Base-by-base conservation (phyloP, 441 rosid genomes). In the Daphne laureola region DNA sequence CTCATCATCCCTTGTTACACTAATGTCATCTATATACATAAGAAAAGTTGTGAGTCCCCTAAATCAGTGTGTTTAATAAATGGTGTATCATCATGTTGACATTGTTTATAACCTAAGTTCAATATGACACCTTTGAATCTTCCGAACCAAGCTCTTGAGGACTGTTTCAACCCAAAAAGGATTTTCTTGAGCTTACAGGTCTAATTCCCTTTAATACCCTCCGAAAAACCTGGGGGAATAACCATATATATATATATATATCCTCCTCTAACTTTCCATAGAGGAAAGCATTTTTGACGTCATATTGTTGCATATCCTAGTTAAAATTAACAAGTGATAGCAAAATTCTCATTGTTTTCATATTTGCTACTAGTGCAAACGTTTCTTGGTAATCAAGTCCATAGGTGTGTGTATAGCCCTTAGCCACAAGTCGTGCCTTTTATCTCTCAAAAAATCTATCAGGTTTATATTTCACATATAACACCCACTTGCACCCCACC, bases 371-470 rank as follows among this genome's bases (percentile, higher is more conserved):
- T 50, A 16, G 54, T 0, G 5, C 26, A 17, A 50, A 50, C 2
- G 54, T 50, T 17, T 50, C 40, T 12, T 25, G 0, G 8, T 50
- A 50, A n/a, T 50, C 54, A 23, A 50, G 3, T 1, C 49, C 54
- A 25, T 50, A 25, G 8, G 15, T 50, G 4, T 26, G 41, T 25
- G 54, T 26, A n/a, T 50, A 26, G 12, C 54, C 54, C 41, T 50
- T 50, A 2, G 40, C 15, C 7, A 27, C 0, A 4, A 27, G 35
- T 27, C 2, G 0, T 27, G 35, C 35, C 7, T 27, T 27, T 4
- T 27, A 7, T 7, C 15, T 43, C 12, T 43, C 14, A 5, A 43
- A 43, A 0, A 8, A 27, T 7, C 35, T 7, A 27, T 27, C 35
- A 27, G 49, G 4, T 4, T 8, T 46, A 6, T 46, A 46, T 6